A percentile compares a stretch with the other conserved stretches of the same genome.
phyloP scores from a whole-genome alignment of 805 yeast species.

The Starmerella etchellsii region DNA sequence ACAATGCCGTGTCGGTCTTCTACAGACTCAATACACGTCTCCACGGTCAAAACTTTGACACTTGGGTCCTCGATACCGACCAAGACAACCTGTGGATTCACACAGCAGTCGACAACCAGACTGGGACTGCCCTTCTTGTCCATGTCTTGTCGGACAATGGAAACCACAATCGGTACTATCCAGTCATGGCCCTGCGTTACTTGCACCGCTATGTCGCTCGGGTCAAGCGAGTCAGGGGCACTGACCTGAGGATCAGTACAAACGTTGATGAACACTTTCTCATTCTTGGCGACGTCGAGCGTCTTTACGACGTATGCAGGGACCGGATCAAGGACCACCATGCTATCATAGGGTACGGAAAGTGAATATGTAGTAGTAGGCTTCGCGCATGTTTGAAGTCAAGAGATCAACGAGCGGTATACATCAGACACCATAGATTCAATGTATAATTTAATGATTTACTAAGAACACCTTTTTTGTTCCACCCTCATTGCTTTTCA shows the following conservation, averaged over 20 bases:
- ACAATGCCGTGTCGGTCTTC: slow-evolving; percentile 41
- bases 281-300: slow-evolving; percentile 25
- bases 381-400: no score
- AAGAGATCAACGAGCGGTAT: no score
- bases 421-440: no score
- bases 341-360: background rate
- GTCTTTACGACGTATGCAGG: slow-evolving; percentile 54
- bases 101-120: slow-evolving; percentile 66
- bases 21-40: slow-evolving; percentile 73
- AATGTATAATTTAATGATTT: no score
- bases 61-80: slow-evolving; percentile 51
- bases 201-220: slow-evolving; percentile 39
- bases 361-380: no score
- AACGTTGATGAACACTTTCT: slow-evolving; percentile 67
- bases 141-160: slow-evolving; percentile 38
- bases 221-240: slow-evolving; percentile 34
- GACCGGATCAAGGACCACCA: slow-evolving; percentile 35
- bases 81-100: slow-evolving; percentile 47
- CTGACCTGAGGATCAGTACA: slow-evolving; percentile 60
- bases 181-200: slow-evolving; percentile 58
- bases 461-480: no score
- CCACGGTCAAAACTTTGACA: slow-evolving; percentile 52
- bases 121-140: slow-evolving; percentile 59
- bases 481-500: no score
- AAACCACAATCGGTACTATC: slow-evolving; percentile 73